Evolutionary conservation across 345 rosid genomes (phyloP), one percentile per base, ranked within the genome.

Genomic region (Chamaenerion angustifolium): DNA sequence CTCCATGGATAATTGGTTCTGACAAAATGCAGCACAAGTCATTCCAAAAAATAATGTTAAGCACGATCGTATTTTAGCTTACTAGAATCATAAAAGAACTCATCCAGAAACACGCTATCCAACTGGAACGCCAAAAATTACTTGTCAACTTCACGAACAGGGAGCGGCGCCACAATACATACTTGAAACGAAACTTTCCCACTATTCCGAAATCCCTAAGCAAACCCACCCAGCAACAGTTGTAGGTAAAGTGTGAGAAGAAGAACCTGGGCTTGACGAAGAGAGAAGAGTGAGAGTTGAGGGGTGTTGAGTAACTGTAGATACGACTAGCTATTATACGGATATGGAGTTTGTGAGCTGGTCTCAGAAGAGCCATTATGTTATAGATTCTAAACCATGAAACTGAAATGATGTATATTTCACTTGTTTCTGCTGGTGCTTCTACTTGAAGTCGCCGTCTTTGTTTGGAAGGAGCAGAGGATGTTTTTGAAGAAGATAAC

Each of bases 321-420:
- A 61, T 67, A 43, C 73, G 72, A 56, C 70, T 70, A 57, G 85
- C 68, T 80, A 76, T 74, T 71, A 69, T 55, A 48, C 72, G 80
- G 11, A 68, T 52, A 52, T 52, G 68, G 44, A 46, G 69, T 56
- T 49, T 69, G 52, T 59, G 68, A 65, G 62, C 65, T 21, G 73
- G 60, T 45, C 66, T 76, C 43, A 71, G 72, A 51, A 65, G 70
- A 55, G 61, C 64, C 64, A 63, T 66, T 68, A 63, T 63, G 15
- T 37, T 1, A 49, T 40, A 51, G 58, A 31, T 31, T 58, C 15
- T 16, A 47, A 19, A 71, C 46, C 62, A 67, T 45, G 59, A 46
- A 46, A 16, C 12, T 27, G 17, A 40, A 40, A 51, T 11, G 16
- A 21, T 21, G 49, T 18, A 46, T 18, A 14, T 4, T 31, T 31